Evolutionary conservation across 495 filamentous ascomycete genomes (phyloP), one percentile per base, ranked within the genome.

Genomic region (Lasiosphaeria hispida): DNA sequence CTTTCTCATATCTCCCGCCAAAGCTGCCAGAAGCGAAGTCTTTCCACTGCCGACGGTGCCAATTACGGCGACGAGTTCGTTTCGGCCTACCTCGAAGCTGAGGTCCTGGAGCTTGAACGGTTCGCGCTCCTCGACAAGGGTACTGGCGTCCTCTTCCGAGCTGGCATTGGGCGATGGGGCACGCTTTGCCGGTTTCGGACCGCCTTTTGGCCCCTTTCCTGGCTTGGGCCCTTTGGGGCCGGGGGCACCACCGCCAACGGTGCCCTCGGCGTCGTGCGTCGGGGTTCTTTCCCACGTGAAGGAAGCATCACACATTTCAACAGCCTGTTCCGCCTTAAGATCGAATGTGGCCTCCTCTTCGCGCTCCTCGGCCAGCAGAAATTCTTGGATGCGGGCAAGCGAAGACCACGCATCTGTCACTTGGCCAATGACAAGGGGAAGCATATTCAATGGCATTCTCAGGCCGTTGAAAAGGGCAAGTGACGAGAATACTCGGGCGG

Each of bases 1-100:
- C 67, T 85, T 83, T 15, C 92, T 81, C 94, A 98, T 98, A 62
- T 98, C 92, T 33, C 94, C 92, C 2, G 92, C 93, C 42, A 97
- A 72, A 6, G 94, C 92, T 48, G 90, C 89, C 2, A 98, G 84
- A 18, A 98, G 75, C 1, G 93, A 96, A 55, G 84, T 94, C 69
- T 98, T 98, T 1, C 94, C 94, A 51, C 88, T 91, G 13, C 93
- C 94, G 2, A 97, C 93, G 18, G 84, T 81, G 42, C 94, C 94
- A 68, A 97, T 96, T 2, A 98, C 87, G 6, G 92, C 94, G 45
- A 97, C 67, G 0, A 98, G 78, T 62, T 97, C 94, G 62, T 91
- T 86, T 23, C 89, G 78, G 13, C 89, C 87, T 38, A 96, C 80
- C 11, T 84, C 74, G 30, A 97, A 76, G 53, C 87, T 82, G 54